These are phyloP conservation scores for Phialocephala sp. DNA, from an alignment of 2,329 filamentous ascomycete species.

Conservation along the genomic window DNA sequence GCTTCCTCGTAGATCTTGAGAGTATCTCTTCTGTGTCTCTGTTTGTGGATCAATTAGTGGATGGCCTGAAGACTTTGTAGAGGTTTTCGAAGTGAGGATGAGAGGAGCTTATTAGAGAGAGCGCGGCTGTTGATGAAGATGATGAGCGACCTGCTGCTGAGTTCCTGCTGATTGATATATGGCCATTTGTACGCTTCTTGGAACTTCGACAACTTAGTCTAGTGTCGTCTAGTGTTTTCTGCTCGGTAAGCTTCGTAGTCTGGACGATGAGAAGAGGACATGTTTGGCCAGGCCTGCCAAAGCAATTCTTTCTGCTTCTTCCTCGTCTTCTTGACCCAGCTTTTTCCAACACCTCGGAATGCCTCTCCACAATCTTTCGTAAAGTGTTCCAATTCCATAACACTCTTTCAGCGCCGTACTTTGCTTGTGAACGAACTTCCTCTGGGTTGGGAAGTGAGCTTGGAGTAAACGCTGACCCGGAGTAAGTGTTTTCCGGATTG, in stretches of 20 bases:
- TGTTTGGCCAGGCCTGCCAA: constrained; percentile 53
- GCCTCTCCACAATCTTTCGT: constrained; percentile 50
- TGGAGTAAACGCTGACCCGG: constrained; percentile 9
- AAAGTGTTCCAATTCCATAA: constrained; percentile 14
- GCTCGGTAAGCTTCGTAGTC: constrained; percentile 45
- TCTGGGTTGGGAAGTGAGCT: neutral
- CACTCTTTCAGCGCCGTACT: constrained; percentile 10
- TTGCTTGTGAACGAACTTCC: constrained; percentile 15
- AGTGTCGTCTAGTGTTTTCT: constrained; percentile 21
- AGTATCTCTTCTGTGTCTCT: neutral
- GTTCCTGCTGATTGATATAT: constrained; percentile 62
- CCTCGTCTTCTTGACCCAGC: constrained; percentile 49
- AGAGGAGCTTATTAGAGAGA: too few relatives aligned
- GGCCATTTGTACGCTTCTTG: constrained; percentile 54
- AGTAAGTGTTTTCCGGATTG: constrained; percentile 14
- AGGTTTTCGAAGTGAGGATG: too few relatives aligned
- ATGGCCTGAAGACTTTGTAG: constrained; percentile 43
- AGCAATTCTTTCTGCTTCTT: constrained; percentile 53
- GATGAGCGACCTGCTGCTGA: constrained; percentile 50
- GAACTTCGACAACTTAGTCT: constrained; percentile 28
- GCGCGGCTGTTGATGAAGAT: constrained; percentile 59
- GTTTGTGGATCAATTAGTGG: neutral
- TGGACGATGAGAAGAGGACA: constrained; percentile 55
- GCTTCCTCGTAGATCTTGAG: neutral
- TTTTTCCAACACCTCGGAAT: constrained; percentile 53